Base-by-base conservation (phyloP, 2,329 filamentous ascomycete species). In the Phyllosticta ampelicida region DNA sequence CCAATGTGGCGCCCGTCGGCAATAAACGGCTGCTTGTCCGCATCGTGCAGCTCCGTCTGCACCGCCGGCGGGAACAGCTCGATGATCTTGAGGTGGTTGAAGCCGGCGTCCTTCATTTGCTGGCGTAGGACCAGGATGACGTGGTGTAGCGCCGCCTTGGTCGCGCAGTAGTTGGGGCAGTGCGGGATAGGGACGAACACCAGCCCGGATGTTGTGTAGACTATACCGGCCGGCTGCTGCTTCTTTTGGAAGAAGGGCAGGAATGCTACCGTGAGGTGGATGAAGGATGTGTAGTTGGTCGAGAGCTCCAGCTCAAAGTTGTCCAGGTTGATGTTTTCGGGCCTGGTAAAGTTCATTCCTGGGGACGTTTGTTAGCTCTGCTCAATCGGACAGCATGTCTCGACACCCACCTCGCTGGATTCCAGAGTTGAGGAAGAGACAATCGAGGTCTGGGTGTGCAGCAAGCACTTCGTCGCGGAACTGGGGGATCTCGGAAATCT, bases 1-100 rank as follows among this genome's bases (percentile, higher is more conserved):
- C 79, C 79, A 20, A 81, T 73, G n/a, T 69, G 61, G 16, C 73
- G 63, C 0, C 78, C 78, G 57, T 76, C 71, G 64, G 78, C 74
- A 63, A 79, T 70, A 62, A 81, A 77, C 0, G 78, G 78, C 67
- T 80, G 78, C 60, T 81, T 76, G 65, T 79, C 79, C 26, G 71
- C 71, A 60, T 82, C 78, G 60, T 81, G 79, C 23, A 82, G 66
- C 64, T 82, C 80, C 0, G 78, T 82, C 68, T 82, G 79, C 36
- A 82, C 79, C 0, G 78, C 77, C 0, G 79, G 80, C 3, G 80
- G 79, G 58, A 77, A 78, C 9, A 82, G 71, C 65, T 82, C 80
- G 44, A 81, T 69, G n/a, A 82, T 73, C 60, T 79, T 78, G 63
- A 81, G 71, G 52, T 77, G 74, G 53, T 77, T 74, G 51, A 56